Base-by-base conservation (phyloP, 495 filamentous ascomycete species). In the Hypoxylon crocopeplum region DNA sequence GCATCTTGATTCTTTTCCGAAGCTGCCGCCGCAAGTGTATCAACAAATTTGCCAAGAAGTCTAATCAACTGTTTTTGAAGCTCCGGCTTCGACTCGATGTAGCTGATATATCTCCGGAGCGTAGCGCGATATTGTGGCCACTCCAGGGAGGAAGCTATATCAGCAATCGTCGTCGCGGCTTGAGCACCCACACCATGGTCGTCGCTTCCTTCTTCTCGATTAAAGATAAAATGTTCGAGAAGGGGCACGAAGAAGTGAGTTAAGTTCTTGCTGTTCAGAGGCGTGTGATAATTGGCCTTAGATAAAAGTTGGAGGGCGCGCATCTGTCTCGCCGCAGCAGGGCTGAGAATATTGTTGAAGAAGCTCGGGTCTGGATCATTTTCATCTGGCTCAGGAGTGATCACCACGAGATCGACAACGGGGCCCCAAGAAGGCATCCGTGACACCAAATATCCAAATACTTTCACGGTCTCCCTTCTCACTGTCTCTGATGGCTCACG, bases 211-310 rank as follows among this genome's bases (percentile, higher is more conserved):
- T 86, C 89, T 12, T 83, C 83, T 49, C 84, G 80, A 59, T 91
- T 86, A 64, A 98, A 93, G 19, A 96, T 84, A 66, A 96, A 97
- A 69, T 97, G 92, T 67, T 99, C 94, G 13, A 97, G 81, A 8
- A 98, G 80, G 1, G 94, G 95, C 21, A 98, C 80, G 68, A 98
- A 91, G 69, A 97, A 88, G 33, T 93, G 86, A 62, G 86, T 86
- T 59, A 96, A 80, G 62, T 96, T 93, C 34, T 83, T 82, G 63
- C 89, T 88, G 38, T 79, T 80, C 19, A 97, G 72, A 30, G 82
- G 73, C 15, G 83, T 81, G 46, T 82, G 81, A 2, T 77, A 68
- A 27, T 88, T 88, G 47, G 86, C 85, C 8, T 73, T 73, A 39
- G 89, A 86, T 15, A 98, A 75, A 38, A 90, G 77, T 36, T 89